These are phyloP conservation scores for Aspergillus pseudoglaucus DNA, from an alignment of 2,329 filamentous ascomycete genomes.

Conservation along the genomic window DNA sequence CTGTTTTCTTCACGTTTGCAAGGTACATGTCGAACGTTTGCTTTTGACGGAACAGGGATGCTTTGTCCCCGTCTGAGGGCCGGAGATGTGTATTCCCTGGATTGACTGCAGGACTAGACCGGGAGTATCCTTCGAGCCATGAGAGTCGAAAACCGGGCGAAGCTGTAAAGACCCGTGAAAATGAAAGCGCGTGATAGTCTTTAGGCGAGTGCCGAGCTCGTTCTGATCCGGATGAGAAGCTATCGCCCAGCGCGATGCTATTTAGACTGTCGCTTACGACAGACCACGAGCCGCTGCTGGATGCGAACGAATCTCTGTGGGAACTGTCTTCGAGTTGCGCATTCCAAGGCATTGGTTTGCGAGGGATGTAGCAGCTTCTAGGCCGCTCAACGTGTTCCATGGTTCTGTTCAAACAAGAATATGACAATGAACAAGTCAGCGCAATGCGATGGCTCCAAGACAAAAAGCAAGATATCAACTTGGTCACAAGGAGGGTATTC, in stretches of 20 bases:
- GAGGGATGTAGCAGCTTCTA: background rate
- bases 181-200: constrained; percentile 46
- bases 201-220: constrained; percentile 52
- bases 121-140: constrained; percentile 69
- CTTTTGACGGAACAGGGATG: constrained; percentile 80
- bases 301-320: background rate
- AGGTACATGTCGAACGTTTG: constrained; percentile 98
- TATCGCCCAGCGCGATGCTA: constrained; percentile 27
- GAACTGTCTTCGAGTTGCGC: background rate
- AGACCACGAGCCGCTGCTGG: constrained; percentile 32
- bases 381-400: background rate
- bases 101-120: constrained; percentile 60
- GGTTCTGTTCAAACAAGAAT: too few relatives aligned
- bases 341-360: background rate
- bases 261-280: constrained; percentile 30
- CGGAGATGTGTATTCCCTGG: constrained; percentile 79
- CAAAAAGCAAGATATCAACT: too few relatives aligned
- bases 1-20: constrained; percentile 94
- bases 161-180: constrained; percentile 43
- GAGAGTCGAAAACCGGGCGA: constrained; percentile 56
- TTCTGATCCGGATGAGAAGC: constrained; percentile 63
- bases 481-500: too few relatives aligned
- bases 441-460: too few relatives aligned
- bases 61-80: constrained; percentile 75
- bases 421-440: too few relatives aligned